A percentile compares a stretch with the other conserved stretches of the same genome.
phyloP scores from a whole-genome alignment of 179 eudicot species.

The Beta corolliflora region DNA sequence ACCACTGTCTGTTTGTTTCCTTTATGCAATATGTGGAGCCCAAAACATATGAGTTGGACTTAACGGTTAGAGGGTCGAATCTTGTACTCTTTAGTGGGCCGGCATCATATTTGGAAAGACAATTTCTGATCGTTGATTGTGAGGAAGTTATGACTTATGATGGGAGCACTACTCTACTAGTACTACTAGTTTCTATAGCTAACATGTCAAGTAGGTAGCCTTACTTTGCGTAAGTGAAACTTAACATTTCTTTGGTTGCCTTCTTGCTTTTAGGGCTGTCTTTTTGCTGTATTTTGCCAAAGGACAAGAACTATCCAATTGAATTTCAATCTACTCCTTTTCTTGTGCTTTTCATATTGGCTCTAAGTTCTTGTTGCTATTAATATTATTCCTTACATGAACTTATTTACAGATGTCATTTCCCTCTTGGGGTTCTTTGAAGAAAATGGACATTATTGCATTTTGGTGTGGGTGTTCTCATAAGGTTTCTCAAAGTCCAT shows the following conservation, averaged over 20 bases:
- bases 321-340: neutral
- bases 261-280: constrained; percentile 13
- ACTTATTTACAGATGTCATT: neutral
- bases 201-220: constrained; percentile 4
- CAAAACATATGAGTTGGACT: constrained; percentile 21
- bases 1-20: constrained; percentile 21
- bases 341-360: neutral
- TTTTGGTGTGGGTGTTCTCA: neutral
- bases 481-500: neutral
- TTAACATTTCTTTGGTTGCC: neutral
- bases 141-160: neutral
- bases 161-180: neutral
- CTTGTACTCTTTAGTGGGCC: constrained; percentile 29
- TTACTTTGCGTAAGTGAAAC: neutral
- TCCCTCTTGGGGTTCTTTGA: neutral
- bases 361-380: neutral
- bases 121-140: constrained; percentile 24
- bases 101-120: neutral
- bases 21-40: constrained; percentile 17
- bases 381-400: neutral
- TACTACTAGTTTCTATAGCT: neutral
- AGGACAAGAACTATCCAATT: neutral
- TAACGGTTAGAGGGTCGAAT: constrained; percentile 28
- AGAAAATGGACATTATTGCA: neutral
- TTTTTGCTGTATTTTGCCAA: constrained; percentile 23